phyloP scores from a whole-genome alignment of 1,284 basidiomycete genomes.

The Trametes versicolor region DNA sequence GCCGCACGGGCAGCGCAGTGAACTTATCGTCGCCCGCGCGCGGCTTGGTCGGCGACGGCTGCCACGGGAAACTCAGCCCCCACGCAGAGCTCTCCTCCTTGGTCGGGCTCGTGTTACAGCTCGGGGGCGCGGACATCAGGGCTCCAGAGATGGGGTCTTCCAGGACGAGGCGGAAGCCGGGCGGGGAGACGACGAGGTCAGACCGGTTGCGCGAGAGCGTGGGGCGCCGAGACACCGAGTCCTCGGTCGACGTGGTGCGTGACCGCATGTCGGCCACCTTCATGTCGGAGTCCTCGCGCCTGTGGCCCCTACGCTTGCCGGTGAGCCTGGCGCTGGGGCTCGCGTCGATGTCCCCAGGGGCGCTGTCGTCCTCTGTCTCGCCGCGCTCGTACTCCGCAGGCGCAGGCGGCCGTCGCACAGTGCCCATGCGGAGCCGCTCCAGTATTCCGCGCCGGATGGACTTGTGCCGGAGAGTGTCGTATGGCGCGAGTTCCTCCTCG shows the following conservation, averaged over 20 bases:
- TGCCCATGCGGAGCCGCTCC: slow-evolving; percentile 42
- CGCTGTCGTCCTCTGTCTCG: slow-evolving; percentile 20
- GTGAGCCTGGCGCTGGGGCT: slow-evolving; percentile 2
- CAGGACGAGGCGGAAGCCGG: slow-evolving; percentile 48
- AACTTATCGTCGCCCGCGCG: slow-evolving; percentile 39
- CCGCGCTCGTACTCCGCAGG: slow-evolving; percentile 16
- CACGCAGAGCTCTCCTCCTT: slow-evolving; percentile 21
- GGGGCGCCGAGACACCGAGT: slow-evolving; percentile 18
- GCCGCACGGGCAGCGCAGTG: slow-evolving; percentile 43
- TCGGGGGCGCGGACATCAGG: slow-evolving; percentile 20
- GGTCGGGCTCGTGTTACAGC: slow-evolving; percentile 3
- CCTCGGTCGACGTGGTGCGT: slow-evolving; percentile 14
- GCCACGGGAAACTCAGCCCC: slow-evolving; percentile 40
- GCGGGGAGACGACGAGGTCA: slow-evolving; percentile 21
- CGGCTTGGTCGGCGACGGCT: slow-evolving; percentile 29
- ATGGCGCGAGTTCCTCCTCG: slow-evolving; percentile 36
- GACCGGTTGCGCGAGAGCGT: slow-evolving; percentile 23
- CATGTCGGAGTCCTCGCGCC: slow-evolving; percentile 39
- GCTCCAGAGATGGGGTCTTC: slow-evolving; percentile 42
- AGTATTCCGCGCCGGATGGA: slow-evolving; percentile 47
- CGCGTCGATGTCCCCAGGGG: neutral
- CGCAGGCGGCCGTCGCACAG: slow-evolving; percentile 25
- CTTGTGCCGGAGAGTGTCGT: slow-evolving; percentile 42
- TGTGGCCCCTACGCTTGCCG: slow-evolving; percentile 35
- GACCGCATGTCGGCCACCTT: slow-evolving; percentile 31